Percentiles rank a stretch among this genome's conserved stretches.
Evolutionary conservation across 768 basidiomycete genomes (phyloP).

Genomic region (Omphalotus guepiniiformis): DNA sequence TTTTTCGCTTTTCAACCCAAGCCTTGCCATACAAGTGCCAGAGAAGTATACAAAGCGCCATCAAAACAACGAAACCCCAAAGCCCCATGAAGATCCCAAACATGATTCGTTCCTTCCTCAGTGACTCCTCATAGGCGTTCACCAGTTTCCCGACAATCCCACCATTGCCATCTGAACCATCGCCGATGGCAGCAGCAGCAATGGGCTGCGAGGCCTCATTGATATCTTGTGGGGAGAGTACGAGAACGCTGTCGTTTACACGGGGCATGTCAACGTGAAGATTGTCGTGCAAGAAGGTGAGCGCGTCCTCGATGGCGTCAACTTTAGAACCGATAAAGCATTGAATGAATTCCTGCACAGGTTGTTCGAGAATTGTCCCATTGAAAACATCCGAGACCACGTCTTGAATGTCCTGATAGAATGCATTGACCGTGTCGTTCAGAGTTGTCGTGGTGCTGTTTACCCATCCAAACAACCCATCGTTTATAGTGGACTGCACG

Average conservation of each 20-base stretch:
- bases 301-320: conserved; percentile 75
- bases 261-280: conserved; percentile 76
- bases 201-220: conserved; percentile 78
- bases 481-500: conserved; percentile 75
- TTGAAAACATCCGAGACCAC: conserved; percentile 78
- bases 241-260: conserved; percentile 69
- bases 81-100: conserved; percentile 79
- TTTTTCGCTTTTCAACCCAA: conserved; percentile 42
- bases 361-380: conserved; percentile 74
- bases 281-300: conserved; percentile 91
- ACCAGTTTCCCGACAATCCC: conserved; percentile 75
- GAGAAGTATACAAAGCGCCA: conserved; percentile 65
- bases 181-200: conserved; percentile 75
- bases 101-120: conserved; percentile 81
- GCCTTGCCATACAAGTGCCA: conserved; percentile 65
- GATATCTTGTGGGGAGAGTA: conserved; percentile 68
- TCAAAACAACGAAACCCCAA: conserved; percentile 80
- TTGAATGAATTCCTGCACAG: conserved; percentile 81
- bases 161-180: conserved; percentile 42
- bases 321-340: conserved; percentile 94
- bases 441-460: conserved; percentile 84
- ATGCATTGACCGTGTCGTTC: conserved; percentile 80
- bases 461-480: conserved; percentile 93
- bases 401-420: conserved; percentile 83
- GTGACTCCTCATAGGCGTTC: conserved; percentile 60